A percentile compares a stretch with the other conserved stretches of the same genome.
These are phyloP conservation scores for Tulasnella sp. DNA, from an alignment of 768 basidiomycete species.

Conservation along the genomic window DNA sequence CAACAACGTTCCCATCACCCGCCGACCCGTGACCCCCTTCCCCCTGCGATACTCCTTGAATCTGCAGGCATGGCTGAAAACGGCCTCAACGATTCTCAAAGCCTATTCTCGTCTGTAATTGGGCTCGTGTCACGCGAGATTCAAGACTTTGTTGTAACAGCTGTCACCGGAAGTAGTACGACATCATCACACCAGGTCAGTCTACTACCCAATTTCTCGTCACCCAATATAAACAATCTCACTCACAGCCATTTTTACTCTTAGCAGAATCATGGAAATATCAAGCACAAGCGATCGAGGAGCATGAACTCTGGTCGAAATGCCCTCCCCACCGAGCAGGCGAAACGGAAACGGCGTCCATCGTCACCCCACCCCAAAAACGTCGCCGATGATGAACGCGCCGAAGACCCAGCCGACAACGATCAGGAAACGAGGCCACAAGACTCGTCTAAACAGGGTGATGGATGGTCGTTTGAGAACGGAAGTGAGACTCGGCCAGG, in stretches of 20 bases:
- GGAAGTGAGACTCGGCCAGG: neutral
- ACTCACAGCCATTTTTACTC: neutral
- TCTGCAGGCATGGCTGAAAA: slow-evolving; percentile 9
- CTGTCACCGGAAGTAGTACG: slow-evolving; percentile 15
- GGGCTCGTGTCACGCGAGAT: slow-evolving; percentile 24
- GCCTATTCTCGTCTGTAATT: slow-evolving; percentile 19
- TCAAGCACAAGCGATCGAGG: slow-evolving; percentile 9
- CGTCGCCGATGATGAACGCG: neutral
- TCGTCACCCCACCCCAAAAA: slow-evolving; percentile 8
- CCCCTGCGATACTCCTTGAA: neutral
- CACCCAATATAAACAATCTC: neutral
- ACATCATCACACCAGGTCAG: slow-evolving; percentile 14
- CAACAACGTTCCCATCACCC: neutral
- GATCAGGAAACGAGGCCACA: neutral
- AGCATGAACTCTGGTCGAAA: neutral
- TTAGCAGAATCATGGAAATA: neutral
- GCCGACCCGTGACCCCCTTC: neutral
- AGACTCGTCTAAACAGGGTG: neutral
- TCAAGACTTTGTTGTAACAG: slow-evolving; percentile 23
- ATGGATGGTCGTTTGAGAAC: neutral
- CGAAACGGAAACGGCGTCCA: slow-evolving; percentile 7
- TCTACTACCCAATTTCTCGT: slow-evolving; percentile 3
- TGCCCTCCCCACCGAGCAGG: neutral
- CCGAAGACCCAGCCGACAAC: neutral
- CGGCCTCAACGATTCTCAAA: slow-evolving; percentile 7